phyloP scores from a whole-genome alignment of 768 basidiomycete genomes.

The Suillus variegatus region DNA sequence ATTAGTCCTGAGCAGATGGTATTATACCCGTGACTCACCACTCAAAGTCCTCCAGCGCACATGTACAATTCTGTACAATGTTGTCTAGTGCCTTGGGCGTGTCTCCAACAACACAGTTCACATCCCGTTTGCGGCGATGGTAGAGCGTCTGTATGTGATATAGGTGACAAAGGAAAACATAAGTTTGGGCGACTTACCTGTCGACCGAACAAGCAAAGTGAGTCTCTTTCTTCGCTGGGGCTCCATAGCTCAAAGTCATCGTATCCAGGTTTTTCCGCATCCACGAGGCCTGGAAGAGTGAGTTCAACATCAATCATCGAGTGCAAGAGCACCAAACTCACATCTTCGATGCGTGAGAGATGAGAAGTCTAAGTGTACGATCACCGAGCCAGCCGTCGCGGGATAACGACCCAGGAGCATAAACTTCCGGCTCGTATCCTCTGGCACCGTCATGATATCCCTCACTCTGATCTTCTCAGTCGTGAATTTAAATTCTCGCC shows the following conservation, averaged over 20 bases:
- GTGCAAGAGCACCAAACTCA: slow-evolving; percentile 38
- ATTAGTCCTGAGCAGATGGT: background rate
- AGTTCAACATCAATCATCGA: slow-evolving; percentile 6
- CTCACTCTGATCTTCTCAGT: slow-evolving; percentile 72
- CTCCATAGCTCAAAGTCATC: slow-evolving; percentile 99
- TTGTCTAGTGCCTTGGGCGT: slow-evolving; percentile 52
- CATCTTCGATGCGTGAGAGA: slow-evolving; percentile 75
- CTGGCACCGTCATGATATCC: slow-evolving; percentile 83
- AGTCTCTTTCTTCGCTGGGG: slow-evolving; percentile 85
- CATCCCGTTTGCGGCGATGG: slow-evolving; percentile 79
- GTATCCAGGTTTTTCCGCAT: slow-evolving; percentile 65
- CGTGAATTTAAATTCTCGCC: slow-evolving; percentile 85
- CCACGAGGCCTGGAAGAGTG: slow-evolving; percentile 58
- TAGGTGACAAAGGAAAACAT: background rate
- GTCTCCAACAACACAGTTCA: slow-evolving; percentile 83
- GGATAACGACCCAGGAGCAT: slow-evolving; percentile 75
- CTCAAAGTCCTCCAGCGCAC: slow-evolving; percentile 82
- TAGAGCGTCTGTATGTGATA: slow-evolving; percentile 68
- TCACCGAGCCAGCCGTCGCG: slow-evolving; percentile 42
- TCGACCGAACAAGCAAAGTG: slow-evolving; percentile 89
- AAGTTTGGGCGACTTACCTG: slow-evolving; percentile 50
- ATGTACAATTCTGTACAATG: slow-evolving; percentile 72
- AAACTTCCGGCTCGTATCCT: slow-evolving; percentile 90
- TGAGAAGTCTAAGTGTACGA: slow-evolving; percentile 89
- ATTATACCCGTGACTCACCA: slow-evolving; percentile 58